These are phyloP conservation scores for Dryas alaskensis DNA, from an alignment of 306 rosid genomes.

Conservation along the genomic window DNA sequence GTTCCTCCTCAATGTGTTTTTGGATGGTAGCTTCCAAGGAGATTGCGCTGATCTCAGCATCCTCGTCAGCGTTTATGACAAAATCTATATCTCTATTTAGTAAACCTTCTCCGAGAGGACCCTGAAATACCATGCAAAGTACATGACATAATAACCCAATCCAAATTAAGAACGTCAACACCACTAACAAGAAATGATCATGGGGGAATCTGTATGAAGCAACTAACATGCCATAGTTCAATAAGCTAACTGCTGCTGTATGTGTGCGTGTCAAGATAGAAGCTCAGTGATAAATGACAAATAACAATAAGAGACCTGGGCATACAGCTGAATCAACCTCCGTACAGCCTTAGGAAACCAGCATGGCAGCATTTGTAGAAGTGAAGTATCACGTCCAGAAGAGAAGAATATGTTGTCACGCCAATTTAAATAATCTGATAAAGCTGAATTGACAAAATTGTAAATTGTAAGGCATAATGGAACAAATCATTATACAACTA, in stretches of 20 bases:
- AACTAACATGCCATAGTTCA: background rate
- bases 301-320: slow-evolving; percentile 58
- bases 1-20: slow-evolving; percentile 87
- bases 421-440: slow-evolving; percentile 80
- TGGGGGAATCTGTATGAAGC: background rate
- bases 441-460: slow-evolving; percentile 44
- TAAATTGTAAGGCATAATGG: slow-evolving; percentile 7
- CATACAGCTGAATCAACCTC: slow-evolving; percentile 81
- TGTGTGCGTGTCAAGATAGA: background rate
- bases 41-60: slow-evolving; percentile 66
- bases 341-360: slow-evolving; percentile 90
- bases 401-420: slow-evolving; percentile 80
- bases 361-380: slow-evolving; percentile 89
- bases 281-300: slow-evolving; percentile 14
- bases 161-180: background rate
- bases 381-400: slow-evolving; percentile 85
- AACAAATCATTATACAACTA: slow-evolving; percentile 9
- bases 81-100: slow-evolving; percentile 68
- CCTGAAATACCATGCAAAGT: slow-evolving; percentile 58
- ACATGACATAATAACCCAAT: slow-evolving; percentile 13
- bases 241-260: no score
- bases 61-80: slow-evolving; percentile 56
- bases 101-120: slow-evolving; percentile 77
- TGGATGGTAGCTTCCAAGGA: slow-evolving; percentile 96
- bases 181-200: background rate